Percentiles rank a stretch among this genome's conserved stretches.
Evolutionary conservation across 2,329 filamentous ascomycete genomes (phyloP).

Genomic region (Aspergillus terreus): DNA sequence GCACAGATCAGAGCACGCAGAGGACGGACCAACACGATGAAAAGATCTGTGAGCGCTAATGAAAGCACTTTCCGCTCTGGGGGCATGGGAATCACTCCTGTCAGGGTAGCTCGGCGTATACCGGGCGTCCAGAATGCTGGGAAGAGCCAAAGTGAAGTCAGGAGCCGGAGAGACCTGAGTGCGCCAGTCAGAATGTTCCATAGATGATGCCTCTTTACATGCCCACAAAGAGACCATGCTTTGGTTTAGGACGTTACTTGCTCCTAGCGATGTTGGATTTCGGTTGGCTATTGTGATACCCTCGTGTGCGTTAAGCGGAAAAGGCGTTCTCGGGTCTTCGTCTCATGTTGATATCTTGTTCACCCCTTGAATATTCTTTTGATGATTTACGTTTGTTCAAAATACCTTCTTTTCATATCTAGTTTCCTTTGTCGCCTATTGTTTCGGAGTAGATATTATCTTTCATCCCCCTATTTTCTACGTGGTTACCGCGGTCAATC

Average conservation of each 20-base stretch:
- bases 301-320: slow-evolving; percentile 16
- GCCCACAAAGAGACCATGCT: background rate
- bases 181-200: slow-evolving; percentile 35
- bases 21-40: slow-evolving; percentile 41
- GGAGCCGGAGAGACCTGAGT: slow-evolving; percentile 34
- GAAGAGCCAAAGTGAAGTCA: slow-evolving; percentile 25
- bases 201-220: slow-evolving; percentile 7
- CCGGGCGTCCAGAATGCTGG: slow-evolving; percentile 30
- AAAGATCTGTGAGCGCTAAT: slow-evolving; percentile 39
- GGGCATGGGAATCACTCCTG: slow-evolving; percentile 22
- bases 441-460: too few relatives aligned
- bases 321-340: slow-evolving; percentile 2
- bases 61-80: slow-evolving; percentile 30
- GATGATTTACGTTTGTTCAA: background rate
- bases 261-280: slow-evolving; percentile 5
- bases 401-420: too few relatives aligned
- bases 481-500: background rate
- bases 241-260: background rate
- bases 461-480: background rate
- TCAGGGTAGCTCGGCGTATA: slow-evolving; percentile 26
- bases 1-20: slow-evolving; percentile 48
- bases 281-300: slow-evolving; percentile 23
- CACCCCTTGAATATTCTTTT: background rate
- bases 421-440: too few relatives aligned
- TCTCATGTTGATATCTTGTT: background rate